Base-by-base conservation (phyloP, 1,139 yeast species). In the Debaryomycetaceae sp. region DNA sequence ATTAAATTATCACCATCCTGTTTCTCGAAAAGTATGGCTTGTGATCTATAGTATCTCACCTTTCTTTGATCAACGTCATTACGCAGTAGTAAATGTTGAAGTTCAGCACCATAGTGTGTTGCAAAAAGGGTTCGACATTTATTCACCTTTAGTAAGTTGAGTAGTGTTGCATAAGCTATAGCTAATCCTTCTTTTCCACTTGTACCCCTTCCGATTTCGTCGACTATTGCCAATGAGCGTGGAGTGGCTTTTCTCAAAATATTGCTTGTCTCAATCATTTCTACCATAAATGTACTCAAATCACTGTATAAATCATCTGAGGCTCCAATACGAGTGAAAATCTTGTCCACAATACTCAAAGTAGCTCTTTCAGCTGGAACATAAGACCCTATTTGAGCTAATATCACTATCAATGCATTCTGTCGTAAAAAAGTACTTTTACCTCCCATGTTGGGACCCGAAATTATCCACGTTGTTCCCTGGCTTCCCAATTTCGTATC, bases 401-500 rank as follows among this genome's bases (percentile, higher is more conserved):
- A 59, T 39, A 93, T 84, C 0, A 83, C 84, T 40, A 89, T 87
- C 13, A 90, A 65, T 0, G 97, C 98, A 58, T 85, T 87, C 54
- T 91, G 98, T 40, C 98, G 76, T 42, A 93, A 66, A 56, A 81
- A 93, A 0, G 98, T 91, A 38, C 96, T 87, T 58, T 93, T 93
- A 0, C 99, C 99, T 4, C 98, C 98, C 98, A 93, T 93, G 59
- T 93, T 93, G 1, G 98, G 98, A 0, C 99, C 99, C 0, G 97
- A 84, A 5, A 93, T 82, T 6, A 93, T 75, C 91, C 96, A 87
- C 20, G 68, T 41, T 17, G 54, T 57, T 4, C 59, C 58, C 1
- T 65, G 57, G 5, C 58, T 50, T 0, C 65, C 60, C 2, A 71
- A 52, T 7, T 81, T 57, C 1, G 65, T 53, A 56, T 84, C 82